A percentile compares a stretch with the other conserved stretches of the same genome.
Conservation (phyloP, 352 stramenopile genomes). For the Blastocystis sp. region DNA sequence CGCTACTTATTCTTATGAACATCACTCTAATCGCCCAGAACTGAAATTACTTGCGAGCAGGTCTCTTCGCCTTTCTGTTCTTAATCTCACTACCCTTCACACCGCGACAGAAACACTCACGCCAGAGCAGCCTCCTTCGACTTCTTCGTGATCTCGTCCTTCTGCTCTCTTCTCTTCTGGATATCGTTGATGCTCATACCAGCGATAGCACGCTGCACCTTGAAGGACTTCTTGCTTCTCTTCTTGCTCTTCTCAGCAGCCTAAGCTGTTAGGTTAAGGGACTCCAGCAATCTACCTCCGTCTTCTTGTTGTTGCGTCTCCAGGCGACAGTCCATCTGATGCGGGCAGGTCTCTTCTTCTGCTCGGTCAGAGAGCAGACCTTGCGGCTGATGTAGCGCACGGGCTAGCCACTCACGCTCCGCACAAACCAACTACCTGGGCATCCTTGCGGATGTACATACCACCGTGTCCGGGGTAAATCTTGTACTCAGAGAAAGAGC, state of each 20-base stretch:
- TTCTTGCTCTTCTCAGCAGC: conserved; percentile 59
- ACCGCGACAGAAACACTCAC: not conserved
- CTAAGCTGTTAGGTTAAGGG: not conserved
- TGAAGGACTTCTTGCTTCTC: conserved; percentile 4
- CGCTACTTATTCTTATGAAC: not conserved
- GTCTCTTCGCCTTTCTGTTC: too few species aligned
- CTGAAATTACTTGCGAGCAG: not conserved
- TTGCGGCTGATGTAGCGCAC: conserved; percentile 93
- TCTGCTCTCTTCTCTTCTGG: conserved; percentile 50
- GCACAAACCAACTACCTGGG: conserved; percentile 73
- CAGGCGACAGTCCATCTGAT: too few species aligned
- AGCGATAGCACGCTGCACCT: conserved; percentile 45
- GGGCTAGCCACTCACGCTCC: conserved; percentile 72
- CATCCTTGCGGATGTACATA: conserved; percentile 95
- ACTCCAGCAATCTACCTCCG: conserved; percentile 18
- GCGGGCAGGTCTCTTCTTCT: too few species aligned
- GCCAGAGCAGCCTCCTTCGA: conserved; percentile 16
- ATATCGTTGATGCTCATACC: not conserved
- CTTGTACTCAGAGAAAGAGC: conserved; percentile 84
- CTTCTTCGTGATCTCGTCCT: conserved; percentile 14
- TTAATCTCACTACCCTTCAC: not conserved
- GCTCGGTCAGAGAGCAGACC: conserved; percentile 77
- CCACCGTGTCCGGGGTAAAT: conserved; percentile 98
- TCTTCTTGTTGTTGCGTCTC: conserved; percentile 71
- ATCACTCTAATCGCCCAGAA: not conserved